Evolutionary conservation across 768 basidiomycete genomes (phyloP).

Genomic region (Leccinum boreale): DNA sequence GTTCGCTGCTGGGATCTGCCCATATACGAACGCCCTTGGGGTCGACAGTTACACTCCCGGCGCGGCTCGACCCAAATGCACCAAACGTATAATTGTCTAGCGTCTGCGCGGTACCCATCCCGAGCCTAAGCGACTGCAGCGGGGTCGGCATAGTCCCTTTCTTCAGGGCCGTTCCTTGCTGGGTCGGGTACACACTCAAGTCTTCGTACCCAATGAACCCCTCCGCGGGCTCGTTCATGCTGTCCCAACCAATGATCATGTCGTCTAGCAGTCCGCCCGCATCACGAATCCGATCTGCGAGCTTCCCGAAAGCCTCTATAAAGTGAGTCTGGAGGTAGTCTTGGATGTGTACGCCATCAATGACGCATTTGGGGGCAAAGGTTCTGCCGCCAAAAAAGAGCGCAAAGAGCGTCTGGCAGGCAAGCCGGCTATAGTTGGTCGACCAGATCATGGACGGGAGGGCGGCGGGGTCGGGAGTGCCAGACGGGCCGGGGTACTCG

Average conservation of each 20-base stretch:
- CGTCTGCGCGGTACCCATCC: constrained; percentile 81
- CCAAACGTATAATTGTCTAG: constrained; percentile 84
- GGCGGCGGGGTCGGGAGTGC: constrained; percentile 60
- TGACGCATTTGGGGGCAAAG: constrained; percentile 87
- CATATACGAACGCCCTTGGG: constrained; percentile 80
- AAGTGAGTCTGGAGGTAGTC: constrained; percentile 80
- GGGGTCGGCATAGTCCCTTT: constrained; percentile 89
- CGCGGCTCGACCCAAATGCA: constrained; percentile 67
- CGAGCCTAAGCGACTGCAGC: constrained; percentile 77
- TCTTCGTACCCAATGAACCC: constrained; percentile 69
- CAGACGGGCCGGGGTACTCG: constrained; percentile 68
- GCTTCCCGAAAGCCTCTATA: constrained; percentile 66
- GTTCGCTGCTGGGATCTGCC: constrained; percentile 54
- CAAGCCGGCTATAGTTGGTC: constrained; percentile 90
- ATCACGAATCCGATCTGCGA: constrained; percentile 75
- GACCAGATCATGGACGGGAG: constrained; percentile 97
- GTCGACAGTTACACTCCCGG: constrained; percentile 78
- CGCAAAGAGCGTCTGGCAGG: constrained; percentile 87
- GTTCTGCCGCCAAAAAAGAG: constrained; percentile 90
- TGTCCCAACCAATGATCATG: constrained; percentile 96
- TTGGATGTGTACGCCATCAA: constrained; percentile 91
- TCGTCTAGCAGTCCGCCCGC: constrained; percentile 76
- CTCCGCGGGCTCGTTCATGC: constrained; percentile 91
- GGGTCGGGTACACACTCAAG: constrained; percentile 57
- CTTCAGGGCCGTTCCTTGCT: constrained; percentile 71